Base-by-base conservation (phyloP, 192 early-diverging fungal genomes). In the Backusella morwellensis region DNA sequence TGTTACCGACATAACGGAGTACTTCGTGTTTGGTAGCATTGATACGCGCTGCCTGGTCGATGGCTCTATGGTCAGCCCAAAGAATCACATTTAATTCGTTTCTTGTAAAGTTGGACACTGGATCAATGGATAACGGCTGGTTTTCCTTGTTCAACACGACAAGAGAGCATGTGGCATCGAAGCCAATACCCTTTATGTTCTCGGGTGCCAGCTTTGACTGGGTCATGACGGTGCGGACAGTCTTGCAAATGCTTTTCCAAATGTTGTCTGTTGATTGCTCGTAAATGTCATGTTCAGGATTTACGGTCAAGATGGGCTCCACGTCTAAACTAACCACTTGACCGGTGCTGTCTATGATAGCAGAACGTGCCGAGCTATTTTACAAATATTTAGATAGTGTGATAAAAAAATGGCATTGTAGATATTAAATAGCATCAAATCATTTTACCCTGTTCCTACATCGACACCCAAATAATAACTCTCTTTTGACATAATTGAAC, bases 161-260 rank as follows among this genome's bases (percentile, higher is more conserved):
- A 6, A 95, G 78, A 11, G 89, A 91, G 78, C 93, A 95, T 1
- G 93, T 95, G 0, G 92, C 93, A 74, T 95, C 93, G 59, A 95
- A 93, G 2, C 93, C 93, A 29, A 95, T 82, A 6, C 93, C 91
- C 56, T 85, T 86, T 70, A 93, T 84, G 15, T 59, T 59, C 0
- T 56, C 34, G 3, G 82, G 52, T 19, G 76, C 69, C 6, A 91
- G 40, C 0, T 74, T 70, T 0, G 88, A 63, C 12, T 50, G 6
- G 2, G 77, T 54, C 19, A 90, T 38, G 5, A 85, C 88, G 1
- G 78, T 56, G 40, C 79, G 79, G 8, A 89, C 86, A 0, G 85
- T 82, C 35, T 66, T 73, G 66, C 83, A 86, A 41, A 90, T 85
- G 17, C 80, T 75, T n/a, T 76, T 35, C 93, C 93, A 94, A 35